A percentile compares a stretch with the other conserved stretches of the same genome.
phyloP scores from a whole-genome alignment of 1,284 basidiomycete species.

The Waitea zeae region DNA sequence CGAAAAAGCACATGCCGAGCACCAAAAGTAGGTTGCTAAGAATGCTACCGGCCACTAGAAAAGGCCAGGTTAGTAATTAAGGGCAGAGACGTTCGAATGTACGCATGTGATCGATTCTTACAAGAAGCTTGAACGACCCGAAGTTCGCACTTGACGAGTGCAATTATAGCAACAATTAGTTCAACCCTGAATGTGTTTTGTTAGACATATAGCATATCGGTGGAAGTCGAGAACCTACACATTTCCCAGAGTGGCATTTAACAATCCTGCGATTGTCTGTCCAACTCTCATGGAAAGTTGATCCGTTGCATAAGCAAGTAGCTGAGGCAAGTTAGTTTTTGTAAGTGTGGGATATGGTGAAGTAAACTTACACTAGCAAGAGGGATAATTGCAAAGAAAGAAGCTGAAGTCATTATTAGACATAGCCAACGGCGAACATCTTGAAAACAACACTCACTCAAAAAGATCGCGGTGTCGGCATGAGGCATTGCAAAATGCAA shows the following conservation, averaged over 20 bases:
- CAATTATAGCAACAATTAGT: constrained; percentile 73
- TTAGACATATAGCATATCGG: background rate
- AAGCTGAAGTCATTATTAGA: constrained; percentile 22
- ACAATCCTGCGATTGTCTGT: constrained; percentile 70
- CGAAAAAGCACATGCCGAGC: constrained; percentile 69
- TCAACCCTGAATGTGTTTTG: constrained; percentile 37
- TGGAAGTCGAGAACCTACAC: constrained; percentile 34
- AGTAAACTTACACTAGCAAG: no score
- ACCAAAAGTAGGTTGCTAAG: constrained; percentile 72
- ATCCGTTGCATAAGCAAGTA: constrained; percentile 79
- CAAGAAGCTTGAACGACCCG: constrained; percentile 69
- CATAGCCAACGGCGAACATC: background rate
- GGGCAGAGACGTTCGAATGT: no score
- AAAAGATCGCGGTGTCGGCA: constrained; percentile 44
- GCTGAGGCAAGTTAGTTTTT: no score
- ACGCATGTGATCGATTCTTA: constrained; percentile 21
- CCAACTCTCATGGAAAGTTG: constrained; percentile 71
- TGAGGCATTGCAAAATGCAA: constrained; percentile 38
- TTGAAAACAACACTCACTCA: constrained; percentile 30
- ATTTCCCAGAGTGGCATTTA: constrained; percentile 79
- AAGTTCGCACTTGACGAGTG: constrained; percentile 66
- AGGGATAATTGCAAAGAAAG: constrained; percentile 58
- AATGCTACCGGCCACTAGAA: constrained; percentile 59
- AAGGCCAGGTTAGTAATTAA: constrained; percentile 1
- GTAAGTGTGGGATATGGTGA: no score